Evolutionary conservation across 306 rosid species (phyloP).

Genomic region (Prunus davidiana): DNA sequence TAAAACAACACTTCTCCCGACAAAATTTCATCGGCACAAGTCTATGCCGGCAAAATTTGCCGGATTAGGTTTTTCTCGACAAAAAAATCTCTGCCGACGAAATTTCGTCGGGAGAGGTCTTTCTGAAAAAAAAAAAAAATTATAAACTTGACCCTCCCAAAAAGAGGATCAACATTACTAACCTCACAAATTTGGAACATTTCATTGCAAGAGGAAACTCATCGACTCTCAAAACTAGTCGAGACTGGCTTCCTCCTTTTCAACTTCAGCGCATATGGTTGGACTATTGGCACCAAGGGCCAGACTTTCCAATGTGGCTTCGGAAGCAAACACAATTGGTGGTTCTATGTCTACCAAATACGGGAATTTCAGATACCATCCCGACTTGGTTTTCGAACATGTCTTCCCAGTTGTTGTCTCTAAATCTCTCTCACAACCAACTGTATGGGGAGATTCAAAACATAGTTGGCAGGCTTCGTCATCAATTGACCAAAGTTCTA

Average conservation of each 20-base stretch:
- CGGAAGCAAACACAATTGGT: not conserved
- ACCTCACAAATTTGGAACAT: not conserved
- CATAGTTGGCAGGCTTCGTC: not conserved
- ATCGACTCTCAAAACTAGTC: not conserved
- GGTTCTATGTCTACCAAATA: constrained; percentile 16
- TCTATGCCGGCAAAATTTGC: too few species aligned
- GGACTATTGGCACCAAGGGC: constrained; percentile 27
- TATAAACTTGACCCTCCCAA: too few species aligned
- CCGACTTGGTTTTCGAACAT: constrained; percentile 41
- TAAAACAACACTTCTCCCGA: too few species aligned
- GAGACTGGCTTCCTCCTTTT: constrained; percentile 25
- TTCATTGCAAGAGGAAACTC: not conserved
- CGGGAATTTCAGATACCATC: constrained; percentile 23
- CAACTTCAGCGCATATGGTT: constrained; percentile 13
- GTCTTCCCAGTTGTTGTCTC: not conserved
- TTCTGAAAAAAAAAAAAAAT: too few species aligned
- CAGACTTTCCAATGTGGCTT: constrained; percentile 39
- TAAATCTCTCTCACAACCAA: constrained; percentile 30
- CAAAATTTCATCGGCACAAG: too few species aligned
- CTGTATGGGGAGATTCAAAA: constrained; percentile 21
- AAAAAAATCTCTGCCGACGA: too few species aligned
- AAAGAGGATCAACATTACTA: not conserved
- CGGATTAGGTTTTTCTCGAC: too few species aligned
- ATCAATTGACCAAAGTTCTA: not conserved
- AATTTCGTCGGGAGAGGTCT: too few species aligned